Evolutionary conservation across 192 early-diverging fungal species (phyloP), one percentile per base, ranked within the genome.

Genomic region (Coemansia sp.): DNA sequence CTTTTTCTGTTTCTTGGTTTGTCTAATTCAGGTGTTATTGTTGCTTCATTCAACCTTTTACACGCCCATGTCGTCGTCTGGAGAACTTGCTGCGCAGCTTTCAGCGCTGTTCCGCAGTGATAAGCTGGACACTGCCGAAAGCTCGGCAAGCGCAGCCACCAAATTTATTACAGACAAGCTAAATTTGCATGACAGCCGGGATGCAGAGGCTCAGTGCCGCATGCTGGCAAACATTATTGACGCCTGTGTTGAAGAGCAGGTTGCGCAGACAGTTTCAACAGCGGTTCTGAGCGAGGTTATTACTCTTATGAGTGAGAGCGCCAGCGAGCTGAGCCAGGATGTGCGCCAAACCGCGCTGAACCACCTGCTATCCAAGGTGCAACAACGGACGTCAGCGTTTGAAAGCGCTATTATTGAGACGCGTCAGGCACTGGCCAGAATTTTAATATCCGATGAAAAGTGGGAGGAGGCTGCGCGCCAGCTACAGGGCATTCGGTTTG

Each of bases 401-500:
- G 95, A 82, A 89, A 89, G 65, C 85, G 65, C 67, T 14, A 70
- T 70, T 23, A 63, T 65, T 1, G 67, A 72, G 23, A 83, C 92
- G 23, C 84, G 94, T 22, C 88, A 89, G 52, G 85, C 90, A 48
- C 81, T 98, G 24, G 90, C 94, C 1, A 73, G 77, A 14, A 79
- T 93, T 7, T 85, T 88, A 53, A 90, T 92, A 45, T 67, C 79
- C 10, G 85, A 92, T 27, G 88, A 91, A 55, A 85, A 90, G 11
- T 96, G 88, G 88, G 72, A 82, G n/a, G 90, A 92, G 57, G 94
- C 97, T 6, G 95, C 95, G 7, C 84, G 80, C 63, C 85, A 89
- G 23, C 84, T 98, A 43, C 89, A 93, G 80, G 91, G 90, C 17
- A 93, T 97, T 29, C 90, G 94, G 5, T 83, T 95, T 59, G 97